Evolutionary conservation across 2,329 filamentous ascomycete species (phyloP).

Genomic region (Verticillium klebahnii): DNA sequence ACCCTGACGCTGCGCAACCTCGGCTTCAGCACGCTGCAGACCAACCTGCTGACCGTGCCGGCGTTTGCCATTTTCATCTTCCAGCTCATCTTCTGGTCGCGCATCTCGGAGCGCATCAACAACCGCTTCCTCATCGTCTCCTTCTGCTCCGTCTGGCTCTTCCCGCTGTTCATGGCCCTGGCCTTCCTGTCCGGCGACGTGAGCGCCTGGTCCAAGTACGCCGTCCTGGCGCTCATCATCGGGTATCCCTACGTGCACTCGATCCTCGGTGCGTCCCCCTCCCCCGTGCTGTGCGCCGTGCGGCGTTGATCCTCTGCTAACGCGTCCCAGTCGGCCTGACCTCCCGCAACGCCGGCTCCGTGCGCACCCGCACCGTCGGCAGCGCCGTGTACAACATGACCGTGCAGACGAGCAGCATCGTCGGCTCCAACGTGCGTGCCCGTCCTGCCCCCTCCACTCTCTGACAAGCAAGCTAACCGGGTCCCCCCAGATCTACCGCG

Average conservation of each 20-base stretch:
- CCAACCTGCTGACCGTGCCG: conserved; percentile 49
- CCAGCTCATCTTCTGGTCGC: conserved; percentile 37
- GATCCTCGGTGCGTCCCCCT: conserved; percentile 20
- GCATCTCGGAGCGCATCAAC: conserved; percentile 39
- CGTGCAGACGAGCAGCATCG: conserved; percentile 38
- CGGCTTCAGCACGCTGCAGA: conserved; percentile 46
- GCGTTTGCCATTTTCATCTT: conserved; percentile 20
- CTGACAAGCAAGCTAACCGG: neutral
- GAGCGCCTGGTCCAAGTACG: conserved; percentile 40
- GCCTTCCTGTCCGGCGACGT: conserved; percentile 26
- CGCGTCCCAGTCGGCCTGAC: conserved; percentile 51
- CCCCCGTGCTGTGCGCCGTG: neutral
- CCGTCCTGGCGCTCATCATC: conserved; percentile 36
- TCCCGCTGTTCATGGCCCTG: conserved; percentile 46
- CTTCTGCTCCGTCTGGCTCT: conserved; percentile 40
- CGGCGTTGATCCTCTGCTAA: too few relatives aligned
- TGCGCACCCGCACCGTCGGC: conserved; percentile 57
- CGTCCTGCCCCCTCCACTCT: too few relatives aligned
- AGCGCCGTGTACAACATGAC: conserved; percentile 58
- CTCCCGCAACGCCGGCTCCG: conserved; percentile 57
- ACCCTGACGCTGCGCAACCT: conserved; percentile 45
- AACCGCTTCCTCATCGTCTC: conserved; percentile 21
- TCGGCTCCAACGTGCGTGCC: conserved; percentile 29
- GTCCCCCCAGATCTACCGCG: conserved; percentile 20
- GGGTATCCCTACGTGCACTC: conserved; percentile 41